Evolutionary conservation across 768 basidiomycete genomes (phyloP), one percentile per base, ranked within the genome.

Genomic region (Tulasnella sp.): DNA sequence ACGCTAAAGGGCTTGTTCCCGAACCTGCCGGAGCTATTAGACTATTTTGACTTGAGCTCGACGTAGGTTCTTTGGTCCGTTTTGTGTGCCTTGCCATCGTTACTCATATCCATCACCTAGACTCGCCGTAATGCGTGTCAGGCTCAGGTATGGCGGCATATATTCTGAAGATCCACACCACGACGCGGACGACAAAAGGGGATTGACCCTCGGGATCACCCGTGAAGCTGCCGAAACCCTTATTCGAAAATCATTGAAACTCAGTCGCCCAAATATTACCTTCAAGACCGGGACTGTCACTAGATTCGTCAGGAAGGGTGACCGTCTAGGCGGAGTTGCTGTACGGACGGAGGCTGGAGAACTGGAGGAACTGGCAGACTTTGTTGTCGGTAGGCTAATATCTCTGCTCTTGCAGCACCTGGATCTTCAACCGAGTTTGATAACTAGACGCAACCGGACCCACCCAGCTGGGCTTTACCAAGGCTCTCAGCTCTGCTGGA

Each of bases 381-480:
- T 80, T n/a, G 73, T 80, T 34, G 40, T 80, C 9, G 79, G 79
- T 80, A 37, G 11, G 78, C 37, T 5, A 34, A 2, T 18, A 40
- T 0, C 24, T 16, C 40, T 48, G 3, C 20, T 46, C 3, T 18
- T 18, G 46, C 14, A 24, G 34, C 14, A 5, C 37, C 20, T 44
- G 72, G 18, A 20, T 9, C 37, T 9, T 12, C 31, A 37, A 73
- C 42, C 20, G 2, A 34, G 11, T 34, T 44, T 22, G 3, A 11
- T 37, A n/a, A 18, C 12, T 46, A 80, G 79, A 80, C 46, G 79
- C 79, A 40, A 73, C 79, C 31, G 79, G 79, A 73, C 72, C 72
- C 31, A 28, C 42, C 41, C 79, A 80, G 48, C 22, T 54, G 11
- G 37, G 40, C 3, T 80, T 44, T 41, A 28, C 37, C 34, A 80